These are phyloP conservation scores for Pyricularia sp. DNA, from an alignment of 2,329 filamentous ascomycete genomes.

Conservation along the genomic window DNA sequence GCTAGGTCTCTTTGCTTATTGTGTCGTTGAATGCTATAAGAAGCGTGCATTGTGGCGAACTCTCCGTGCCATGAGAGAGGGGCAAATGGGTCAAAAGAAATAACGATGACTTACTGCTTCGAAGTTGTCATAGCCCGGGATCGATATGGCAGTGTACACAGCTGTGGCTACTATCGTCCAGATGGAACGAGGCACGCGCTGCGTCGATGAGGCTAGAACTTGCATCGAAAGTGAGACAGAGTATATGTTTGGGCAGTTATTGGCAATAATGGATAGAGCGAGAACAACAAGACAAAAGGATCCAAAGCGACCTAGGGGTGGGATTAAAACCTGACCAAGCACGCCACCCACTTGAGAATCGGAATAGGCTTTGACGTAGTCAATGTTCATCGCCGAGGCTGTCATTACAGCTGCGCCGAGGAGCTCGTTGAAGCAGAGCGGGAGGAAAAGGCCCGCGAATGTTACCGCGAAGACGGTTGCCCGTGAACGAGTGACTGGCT, in stretches of 20 bases:
- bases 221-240: constrained; percentile 30
- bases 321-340: constrained; percentile 29
- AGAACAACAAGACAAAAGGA: constrained; percentile 33
- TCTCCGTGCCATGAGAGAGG: background rate
- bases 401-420: constrained; percentile 59
- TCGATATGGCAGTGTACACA: constrained; percentile 45
- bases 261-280: constrained; percentile 30
- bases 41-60: background rate
- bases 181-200: constrained; percentile 41
- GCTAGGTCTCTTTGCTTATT: background rate
- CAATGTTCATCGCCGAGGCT: constrained; percentile 41
- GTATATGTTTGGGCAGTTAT: constrained; percentile 27
- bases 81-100: background rate
- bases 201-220: constrained; percentile 37
- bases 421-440: constrained; percentile 61
- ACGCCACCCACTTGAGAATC: constrained; percentile 31
- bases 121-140: constrained; percentile 24
- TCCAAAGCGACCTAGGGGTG: constrained; percentile 31
- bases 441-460: constrained; percentile 46
- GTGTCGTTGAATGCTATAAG: background rate
- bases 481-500: constrained; percentile 30
- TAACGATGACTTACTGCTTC: constrained; percentile 9
- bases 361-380: constrained; percentile 31
- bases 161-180: constrained; percentile 45
- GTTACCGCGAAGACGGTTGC: constrained; percentile 55